Base-by-base conservation (phyloP, 2,329 filamentous ascomycete species). In the Fusarium sulawesiense region DNA sequence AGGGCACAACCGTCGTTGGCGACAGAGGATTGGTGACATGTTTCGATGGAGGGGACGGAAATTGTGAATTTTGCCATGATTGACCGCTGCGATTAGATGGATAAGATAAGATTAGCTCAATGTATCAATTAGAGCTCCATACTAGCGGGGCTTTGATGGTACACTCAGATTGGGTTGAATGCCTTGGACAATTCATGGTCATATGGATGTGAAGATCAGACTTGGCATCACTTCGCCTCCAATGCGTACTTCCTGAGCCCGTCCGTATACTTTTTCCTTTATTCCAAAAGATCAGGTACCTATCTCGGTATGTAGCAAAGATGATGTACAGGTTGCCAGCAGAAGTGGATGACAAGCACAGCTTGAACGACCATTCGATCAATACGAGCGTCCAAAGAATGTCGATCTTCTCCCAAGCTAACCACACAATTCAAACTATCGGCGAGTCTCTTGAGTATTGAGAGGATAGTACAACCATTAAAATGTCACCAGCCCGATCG, bases 21-120 rank as follows among this genome's bases (percentile, higher is more conserved):
- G 11, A 13, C 12, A 18, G 13, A 9, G 8, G 2, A 25, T 29
- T 21, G 13, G 47, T 66, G 47, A 42, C 29, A 46, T 51, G 4
- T 11, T 7, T 48, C 8, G 13, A 55, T 21, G 11, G n/a, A 47
- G 30, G 46, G 21, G 34, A 32, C 32, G 41, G 67, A 74, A 74
- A 70, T 73, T 67, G 46, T 54, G 34, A 45, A 27, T 74, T 73
- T 58, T 74, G 72, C 72, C 72, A 29, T 11, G 1, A 11, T 27
- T 55, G 21, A 73, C 72, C 72, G 72, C 71, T 60, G 18, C 46
- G 64, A 68, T 68, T 51, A 68, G 66, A 65, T 65, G 41, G 60
- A 65, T 65, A 60, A 65, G 62, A 65, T 65, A 65, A 60, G 47
- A 29, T 40, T 16, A 20, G 20, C 7, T 34, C 23, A 18, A 11